Base-by-base conservation (phyloP, 1,284 basidiomycete species). In the Cryptococcus sp. region DNA sequence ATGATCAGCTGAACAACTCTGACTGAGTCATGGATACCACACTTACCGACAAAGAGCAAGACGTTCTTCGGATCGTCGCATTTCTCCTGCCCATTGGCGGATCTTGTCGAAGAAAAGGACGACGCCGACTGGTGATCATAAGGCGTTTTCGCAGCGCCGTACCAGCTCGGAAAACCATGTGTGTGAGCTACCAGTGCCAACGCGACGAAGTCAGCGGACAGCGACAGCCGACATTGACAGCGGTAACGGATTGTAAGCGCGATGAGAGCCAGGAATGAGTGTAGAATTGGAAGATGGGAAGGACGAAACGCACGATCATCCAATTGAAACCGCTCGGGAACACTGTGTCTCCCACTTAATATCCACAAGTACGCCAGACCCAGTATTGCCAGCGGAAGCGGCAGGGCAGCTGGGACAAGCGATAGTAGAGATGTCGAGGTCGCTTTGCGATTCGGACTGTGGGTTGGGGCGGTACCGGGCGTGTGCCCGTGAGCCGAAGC, bases 91-190 rank as follows among this genome's bases (percentile, higher is more conserved):
- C 53, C 60, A 23, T 53, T 51, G 7, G 10, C 27, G n/a, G 27
- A 23, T 35, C 31, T 35, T 25, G 25, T 25, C 25, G 25, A 3
- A 25, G 31, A n/a, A n/a, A n/a, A n/a, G n/a, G n/a, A n/a, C n/a
- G n/a, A 35, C 31, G 31, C 4, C 13, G 31, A 35, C 31, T 35
- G 7, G 10, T 35, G 31, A 35, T 35, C 31, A 35, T 35, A 35
- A 35, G 31, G 31, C 31, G 31, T 5, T 35, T 13, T 35, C 13
- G 31, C 7, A 35, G 31, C 17, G 38, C 61, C 57, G 27, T 62
- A 66, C 64, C 64, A 66, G 23, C 25, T 50, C 16, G 64, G 64
- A 40, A 59, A 66, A 1, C 61, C 64, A 51, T 53, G 61, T 50
- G 35, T 50, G 25, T 56, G 54, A 15, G 64, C 64, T 66, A 40